phyloP scores from a whole-genome alignment of 371 early-diverging fungal genomes.

The Rhizomucor pusillus region DNA sequence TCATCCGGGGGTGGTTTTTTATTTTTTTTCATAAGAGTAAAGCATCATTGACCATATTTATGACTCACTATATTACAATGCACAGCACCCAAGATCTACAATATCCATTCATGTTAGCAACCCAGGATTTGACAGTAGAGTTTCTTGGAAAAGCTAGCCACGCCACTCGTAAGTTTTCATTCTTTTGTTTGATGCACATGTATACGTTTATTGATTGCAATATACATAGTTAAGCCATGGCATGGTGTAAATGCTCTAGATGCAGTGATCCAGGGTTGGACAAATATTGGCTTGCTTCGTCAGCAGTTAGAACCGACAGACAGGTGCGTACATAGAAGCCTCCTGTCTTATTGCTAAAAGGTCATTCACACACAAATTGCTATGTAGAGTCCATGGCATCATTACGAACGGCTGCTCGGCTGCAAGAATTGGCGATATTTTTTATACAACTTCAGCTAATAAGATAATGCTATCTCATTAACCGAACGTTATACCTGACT shows the following conservation, averaged over 20 bases:
- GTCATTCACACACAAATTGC: not conserved
- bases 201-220: conserved; percentile 6
- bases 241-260: conserved; percentile 74
- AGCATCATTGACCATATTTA: not conserved
- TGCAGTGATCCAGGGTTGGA: conserved; percentile 62
- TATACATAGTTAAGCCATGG: conserved; percentile 39
- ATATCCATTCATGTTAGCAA: conserved; percentile 36
- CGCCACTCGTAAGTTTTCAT: conserved; percentile 47
- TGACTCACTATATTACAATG: not conserved
- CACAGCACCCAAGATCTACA: conserved; percentile 26
- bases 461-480: conserved; percentile 26
- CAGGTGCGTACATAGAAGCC: conserved; percentile 7
- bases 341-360: not conserved
- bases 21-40: conserved; percentile 11
- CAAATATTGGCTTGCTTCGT: conserved; percentile 62
- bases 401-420: conserved; percentile 68
- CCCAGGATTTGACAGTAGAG: conserved; percentile 51
- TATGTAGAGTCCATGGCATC: conserved; percentile 65
- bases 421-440: conserved; percentile 34
- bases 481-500: conserved; percentile 58
- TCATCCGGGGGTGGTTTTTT: conserved; percentile 60
- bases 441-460: too few relatives aligned
- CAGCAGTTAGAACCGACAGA: conserved; percentile 67
- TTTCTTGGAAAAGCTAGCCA: conserved; percentile 68
- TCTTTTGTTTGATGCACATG: too few relatives aligned